Base-by-base conservation (phyloP, 768 basidiomycete genomes). In the Leccinum broughii region DNA sequence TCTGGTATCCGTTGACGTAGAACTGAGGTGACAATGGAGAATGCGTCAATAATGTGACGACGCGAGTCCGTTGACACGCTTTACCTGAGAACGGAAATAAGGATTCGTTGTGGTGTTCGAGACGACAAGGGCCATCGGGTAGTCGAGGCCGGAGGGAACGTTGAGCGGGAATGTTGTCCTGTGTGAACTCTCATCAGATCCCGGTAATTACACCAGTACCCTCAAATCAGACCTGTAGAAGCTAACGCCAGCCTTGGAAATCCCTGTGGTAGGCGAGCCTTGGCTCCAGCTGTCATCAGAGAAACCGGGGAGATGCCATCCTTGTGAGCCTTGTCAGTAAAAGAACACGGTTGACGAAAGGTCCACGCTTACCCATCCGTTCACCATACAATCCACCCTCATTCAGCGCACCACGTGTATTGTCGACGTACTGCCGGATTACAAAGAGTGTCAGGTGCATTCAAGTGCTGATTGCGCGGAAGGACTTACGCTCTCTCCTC, bases 351-450 rank as follows among this genome's bases (percentile, higher is more conserved):
- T 14, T 17, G 6, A 22, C 20, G 26, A 39, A 51, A 14, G 0
- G 3, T 6, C 17, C 57, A 28, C 28, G 32, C 50, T 56, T 49
- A 58, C 66, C 82, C 76, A 80, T 78, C 17, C 85, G 78, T 68
- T 86, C 85, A 14, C 75, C 83, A 58, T 78, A 84, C 2, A 85
- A 66, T 2, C 85, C 85, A 9, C 85, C 85, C 67, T 85, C 84
- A 62, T 87, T 86, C 58, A 83, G 70, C n/a, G 83, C 76, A 6
- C 85, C 85, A 17, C 86, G 79, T 24, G 75, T 72, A 22, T 59
- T 75, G 66, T 87, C 85, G 32, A 71, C 68, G 62, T 80, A 82
- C 80, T 82, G 28, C n/a, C 53, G 2, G 41, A 50, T 6, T 39
- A 35, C 35, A 22, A 30, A 28, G 50, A 11, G n/a, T 26, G 48